These are phyloP conservation scores for Exophiala lecanii-corni DNA, from an alignment of 2,329 filamentous ascomycete species.

Conservation along the genomic window DNA sequence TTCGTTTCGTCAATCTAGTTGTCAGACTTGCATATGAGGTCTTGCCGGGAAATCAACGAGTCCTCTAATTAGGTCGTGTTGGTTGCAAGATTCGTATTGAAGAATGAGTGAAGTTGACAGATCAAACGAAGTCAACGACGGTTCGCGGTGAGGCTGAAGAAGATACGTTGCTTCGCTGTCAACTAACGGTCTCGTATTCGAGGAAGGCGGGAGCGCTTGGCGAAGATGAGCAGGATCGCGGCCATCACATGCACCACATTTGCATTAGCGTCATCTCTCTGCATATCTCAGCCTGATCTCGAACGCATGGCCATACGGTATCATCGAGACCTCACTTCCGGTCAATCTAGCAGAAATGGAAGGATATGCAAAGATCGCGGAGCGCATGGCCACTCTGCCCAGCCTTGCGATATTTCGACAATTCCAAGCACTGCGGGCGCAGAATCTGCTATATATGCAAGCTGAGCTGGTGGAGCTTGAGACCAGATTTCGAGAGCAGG, in stretches of 20 bases:
- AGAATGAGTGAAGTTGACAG: too few species aligned
- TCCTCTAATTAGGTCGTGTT: too few species aligned
- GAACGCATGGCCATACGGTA: not conserved
- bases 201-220: too few species aligned
- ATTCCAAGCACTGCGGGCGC: constrained; percentile 12
- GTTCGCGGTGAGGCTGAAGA: too few species aligned
- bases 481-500: constrained; percentile 1
- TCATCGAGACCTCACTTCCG: not conserved
- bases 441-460: constrained; percentile 17
- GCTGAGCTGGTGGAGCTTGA: constrained; percentile 14
- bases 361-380: constrained; percentile 15
- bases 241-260: not conserved
- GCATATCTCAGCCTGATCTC: not conserved
- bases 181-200: too few species aligned
- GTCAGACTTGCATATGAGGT: too few species aligned
- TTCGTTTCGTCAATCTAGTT: too few species aligned
- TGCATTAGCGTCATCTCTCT: not conserved
- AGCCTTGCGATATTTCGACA: constrained; percentile 16
- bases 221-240: not conserved
- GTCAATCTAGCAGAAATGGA: constrained; percentile 6
- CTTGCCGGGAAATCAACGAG: too few species aligned
- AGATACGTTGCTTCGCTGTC: too few species aligned
- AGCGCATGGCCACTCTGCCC: constrained; percentile 6
- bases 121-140: too few species aligned
- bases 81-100: too few species aligned